Conservation (phyloP, 768 basidiomycete species). For the Boletales sp. region DNA sequence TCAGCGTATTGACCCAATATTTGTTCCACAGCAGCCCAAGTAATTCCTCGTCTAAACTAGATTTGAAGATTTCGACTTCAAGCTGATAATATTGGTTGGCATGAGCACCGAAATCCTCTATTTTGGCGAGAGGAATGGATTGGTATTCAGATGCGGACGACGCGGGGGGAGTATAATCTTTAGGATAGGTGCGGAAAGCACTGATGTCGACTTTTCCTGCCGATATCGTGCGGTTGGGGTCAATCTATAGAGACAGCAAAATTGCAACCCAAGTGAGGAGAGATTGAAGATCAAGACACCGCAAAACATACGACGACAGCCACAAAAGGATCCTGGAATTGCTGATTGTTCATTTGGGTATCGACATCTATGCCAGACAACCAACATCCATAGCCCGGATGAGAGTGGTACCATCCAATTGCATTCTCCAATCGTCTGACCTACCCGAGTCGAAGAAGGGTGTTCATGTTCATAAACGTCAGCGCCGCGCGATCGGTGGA, state of each 20-base stretch:
- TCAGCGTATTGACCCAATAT: slow-evolving; percentile 98
- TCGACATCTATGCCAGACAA: slow-evolving; percentile 97
- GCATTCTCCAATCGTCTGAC: slow-evolving; percentile 83
- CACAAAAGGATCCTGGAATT: slow-evolving; percentile 93
- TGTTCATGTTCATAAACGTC: neutral
- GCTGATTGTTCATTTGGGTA: slow-evolving; percentile 94
- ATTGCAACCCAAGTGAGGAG: neutral
- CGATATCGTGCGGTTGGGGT: slow-evolving; percentile 97
- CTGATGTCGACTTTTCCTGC: slow-evolving; percentile 99
- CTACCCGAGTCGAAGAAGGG: slow-evolving; percentile 34
- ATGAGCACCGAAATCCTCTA: slow-evolving; percentile 99
- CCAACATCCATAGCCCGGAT: slow-evolving; percentile 99
- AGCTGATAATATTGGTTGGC: slow-evolving; percentile 94
- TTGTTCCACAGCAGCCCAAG: slow-evolving; percentile 96
- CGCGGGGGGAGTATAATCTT: slow-evolving; percentile 84
- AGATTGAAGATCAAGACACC: neutral
- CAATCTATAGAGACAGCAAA: slow-evolving; percentile 55
- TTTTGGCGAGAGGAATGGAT: slow-evolving; percentile 93
- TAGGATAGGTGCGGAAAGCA: slow-evolving; percentile 96
- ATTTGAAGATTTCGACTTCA: slow-evolving; percentile 95
- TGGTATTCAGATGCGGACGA: slow-evolving; percentile 82
- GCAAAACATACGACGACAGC: slow-evolving; percentile 79
- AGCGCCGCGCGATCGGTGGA: neutral
- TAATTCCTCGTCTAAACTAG: slow-evolving; percentile 79
- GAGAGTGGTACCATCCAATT: slow-evolving; percentile 98